Base-by-base conservation (phyloP, 75 land plant genomes). In the Larix kaempferi region DNA sequence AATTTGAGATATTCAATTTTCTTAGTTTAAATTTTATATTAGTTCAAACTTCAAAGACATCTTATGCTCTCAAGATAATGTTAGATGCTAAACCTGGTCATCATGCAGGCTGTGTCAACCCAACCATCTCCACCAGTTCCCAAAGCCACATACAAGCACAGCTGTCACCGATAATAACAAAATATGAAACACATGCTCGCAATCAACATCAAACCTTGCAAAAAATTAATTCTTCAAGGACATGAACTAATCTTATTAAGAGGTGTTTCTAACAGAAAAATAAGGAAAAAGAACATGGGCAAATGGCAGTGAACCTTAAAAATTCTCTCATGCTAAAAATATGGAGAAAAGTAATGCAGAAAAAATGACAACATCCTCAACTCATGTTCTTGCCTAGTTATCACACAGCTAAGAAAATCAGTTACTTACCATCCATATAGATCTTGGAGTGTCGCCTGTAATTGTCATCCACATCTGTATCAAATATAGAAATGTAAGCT, bases 41-140 rank as follows among this genome's bases (percentile, higher is more conserved):
- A 76, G 17, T n/a, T n/a, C n/a, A n/a, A n/a, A n/a, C n/a, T 35
- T 22, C 55, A 76, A 56, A 57, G 58, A 17, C 26, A n/a, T 35
- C 22, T 35, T 59, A 25, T 6, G 11, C 74, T 13, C 58, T 52
- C 75, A 11, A 71, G 57, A 23, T 75, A 19, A 71, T 3, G 8
- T 44, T 49, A 6, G 49, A 26, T 59, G 13, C 21, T 64, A 54
- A 77, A 86, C 88, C 81, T 86, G 37, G 82, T 86, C 82, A 80
- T 80, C 33, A 86, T 80, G 73, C 80, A 80, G 72, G 86, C 86
- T 27, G 88, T 80, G 56, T 86, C 88, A 33, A 86, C 81, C 77
- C 77, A 86, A 61, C 64, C 78, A 59, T 86, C 86, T 15, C 88
- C 88, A 26, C 88, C 88, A 59, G 55, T 63, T 39, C 83, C 88